These are phyloP conservation scores for Leishmania major DNA, from an alignment of 208 protist genomes.

Conservation along the genomic window DNA sequence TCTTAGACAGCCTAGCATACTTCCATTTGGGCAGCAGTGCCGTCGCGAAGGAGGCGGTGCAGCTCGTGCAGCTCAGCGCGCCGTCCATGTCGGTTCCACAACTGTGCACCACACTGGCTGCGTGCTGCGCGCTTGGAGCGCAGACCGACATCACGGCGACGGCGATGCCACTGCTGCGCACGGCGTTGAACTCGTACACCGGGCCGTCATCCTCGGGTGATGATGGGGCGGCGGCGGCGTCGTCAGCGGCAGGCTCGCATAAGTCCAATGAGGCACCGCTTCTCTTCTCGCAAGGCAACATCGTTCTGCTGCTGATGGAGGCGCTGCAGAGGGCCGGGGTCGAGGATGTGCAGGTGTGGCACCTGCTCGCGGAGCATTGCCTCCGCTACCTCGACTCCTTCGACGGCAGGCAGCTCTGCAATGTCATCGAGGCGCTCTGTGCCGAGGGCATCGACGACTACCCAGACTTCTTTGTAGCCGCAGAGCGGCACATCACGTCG, in stretches of 20 bases:
- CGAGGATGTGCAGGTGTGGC: conserved; percentile 73
- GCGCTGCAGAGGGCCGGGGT: conserved; percentile 51
- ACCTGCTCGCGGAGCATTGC: conserved; percentile 74
- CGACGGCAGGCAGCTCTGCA: conserved; percentile 62
- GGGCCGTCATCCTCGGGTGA: background rate
- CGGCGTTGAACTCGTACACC: conserved; percentile 43
- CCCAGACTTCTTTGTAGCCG: conserved; percentile 79
- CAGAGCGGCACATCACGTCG: conserved; percentile 62
- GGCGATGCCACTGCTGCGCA: conserved; percentile 58
- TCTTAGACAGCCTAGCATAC: conserved; percentile 83
- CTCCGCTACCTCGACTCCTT: conserved; percentile 65
- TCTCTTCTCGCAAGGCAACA: conserved; percentile 20
- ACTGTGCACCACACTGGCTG: conserved; percentile 64
- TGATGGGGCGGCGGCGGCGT: background rate
- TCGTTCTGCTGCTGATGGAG: conserved; percentile 52
- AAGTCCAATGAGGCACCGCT: conserved; percentile 5
- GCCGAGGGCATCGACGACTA: conserved; percentile 55
- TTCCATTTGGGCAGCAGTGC: conserved; percentile 65
- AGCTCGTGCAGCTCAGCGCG: conserved; percentile 53
- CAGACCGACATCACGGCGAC: conserved; percentile 53
- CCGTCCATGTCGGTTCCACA: conserved; percentile 55
- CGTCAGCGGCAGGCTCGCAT: background rate
- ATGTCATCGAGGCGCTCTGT: conserved; percentile 60
- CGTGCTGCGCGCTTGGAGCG: conserved; percentile 62
- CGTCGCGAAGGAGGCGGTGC: conserved; percentile 58